phyloP scores from a whole-genome alignment of 331 rosid genomes.

The Pyrus hybrid region DNA sequence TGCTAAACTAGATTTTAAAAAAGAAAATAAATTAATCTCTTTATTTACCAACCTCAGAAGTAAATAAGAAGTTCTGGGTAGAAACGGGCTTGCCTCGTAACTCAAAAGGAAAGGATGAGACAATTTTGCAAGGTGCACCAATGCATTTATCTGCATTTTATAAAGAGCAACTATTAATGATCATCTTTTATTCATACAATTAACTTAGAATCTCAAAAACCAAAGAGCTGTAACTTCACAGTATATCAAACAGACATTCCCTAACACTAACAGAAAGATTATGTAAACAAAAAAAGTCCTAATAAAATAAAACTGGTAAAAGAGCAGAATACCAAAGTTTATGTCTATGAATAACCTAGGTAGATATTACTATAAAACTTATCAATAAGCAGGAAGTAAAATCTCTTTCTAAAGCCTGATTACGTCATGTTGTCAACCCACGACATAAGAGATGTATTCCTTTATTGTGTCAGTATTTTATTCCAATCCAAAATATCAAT shows the following conservation, averaged over 20 bases:
- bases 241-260: not conserved
- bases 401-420: not conserved
- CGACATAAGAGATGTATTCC: not conserved
- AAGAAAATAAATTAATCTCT: not conserved
- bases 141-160: conserved; percentile 5
- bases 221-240: not conserved
- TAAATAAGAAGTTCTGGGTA: conserved; percentile 25
- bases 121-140: conserved; percentile 28
- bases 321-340: not conserved
- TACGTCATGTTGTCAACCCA: not conserved
- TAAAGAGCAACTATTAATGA: not conserved
- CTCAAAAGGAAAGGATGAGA: conserved; percentile 26
- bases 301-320: not conserved
- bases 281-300: not conserved
- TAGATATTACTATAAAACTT: not conserved
- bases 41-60: conserved; percentile 27
- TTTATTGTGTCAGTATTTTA: not conserved
- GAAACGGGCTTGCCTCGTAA: conserved; percentile 25
- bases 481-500: not conserved
- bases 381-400: not conserved
- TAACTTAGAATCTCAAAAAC: not conserved
- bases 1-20: not conserved
- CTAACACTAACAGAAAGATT: not conserved
- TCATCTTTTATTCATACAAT: not conserved
- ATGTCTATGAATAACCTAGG: not conserved